A percentile compares a stretch with the other conserved stretches of the same genome.
Conservation (phyloP, 2,329 filamentous ascomycete genomes). For the Penicillium sp. region DNA sequence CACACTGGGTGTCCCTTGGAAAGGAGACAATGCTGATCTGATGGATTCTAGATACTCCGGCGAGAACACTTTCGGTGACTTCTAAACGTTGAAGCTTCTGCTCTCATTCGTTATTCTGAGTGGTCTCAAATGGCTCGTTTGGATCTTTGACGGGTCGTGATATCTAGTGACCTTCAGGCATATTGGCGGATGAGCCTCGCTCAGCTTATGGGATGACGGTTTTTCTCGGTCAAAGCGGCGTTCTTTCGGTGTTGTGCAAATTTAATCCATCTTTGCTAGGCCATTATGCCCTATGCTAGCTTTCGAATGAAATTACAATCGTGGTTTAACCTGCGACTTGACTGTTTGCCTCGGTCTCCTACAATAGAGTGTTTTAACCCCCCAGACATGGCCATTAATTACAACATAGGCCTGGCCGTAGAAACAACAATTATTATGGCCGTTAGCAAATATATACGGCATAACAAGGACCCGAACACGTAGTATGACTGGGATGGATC, state of each 20-base stretch:
- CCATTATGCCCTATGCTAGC: constrained; percentile 12
- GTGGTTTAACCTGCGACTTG: background rate
- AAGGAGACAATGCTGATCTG: constrained; percentile 24
- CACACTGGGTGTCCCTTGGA: background rate
- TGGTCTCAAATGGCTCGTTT: background rate
- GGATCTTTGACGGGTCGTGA: constrained; percentile 3
- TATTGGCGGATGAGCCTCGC: constrained; percentile 6
- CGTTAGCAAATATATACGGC: background rate
- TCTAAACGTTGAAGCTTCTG: constrained; percentile 15
- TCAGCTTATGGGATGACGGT: constrained; percentile 10
- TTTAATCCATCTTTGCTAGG: constrained; percentile 18
- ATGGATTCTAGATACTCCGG: constrained; percentile 70
- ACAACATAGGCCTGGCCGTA: background rate
- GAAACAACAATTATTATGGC: background rate
- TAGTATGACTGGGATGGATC: background rate
- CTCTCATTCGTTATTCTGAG: constrained; percentile 14
- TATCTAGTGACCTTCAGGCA: background rate
- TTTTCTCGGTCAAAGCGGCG: constrained; percentile 19
- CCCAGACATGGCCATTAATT: background rate
- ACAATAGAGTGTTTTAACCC: background rate
- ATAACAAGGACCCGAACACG: background rate
- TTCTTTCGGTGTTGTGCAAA: constrained; percentile 24
- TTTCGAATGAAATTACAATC: constrained; percentile 11
- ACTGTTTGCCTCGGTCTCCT: background rate
- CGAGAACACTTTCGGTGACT: constrained; percentile 91